Conservation (phyloP, 768 basidiomycete genomes). For the Lactarius sp. region DNA sequence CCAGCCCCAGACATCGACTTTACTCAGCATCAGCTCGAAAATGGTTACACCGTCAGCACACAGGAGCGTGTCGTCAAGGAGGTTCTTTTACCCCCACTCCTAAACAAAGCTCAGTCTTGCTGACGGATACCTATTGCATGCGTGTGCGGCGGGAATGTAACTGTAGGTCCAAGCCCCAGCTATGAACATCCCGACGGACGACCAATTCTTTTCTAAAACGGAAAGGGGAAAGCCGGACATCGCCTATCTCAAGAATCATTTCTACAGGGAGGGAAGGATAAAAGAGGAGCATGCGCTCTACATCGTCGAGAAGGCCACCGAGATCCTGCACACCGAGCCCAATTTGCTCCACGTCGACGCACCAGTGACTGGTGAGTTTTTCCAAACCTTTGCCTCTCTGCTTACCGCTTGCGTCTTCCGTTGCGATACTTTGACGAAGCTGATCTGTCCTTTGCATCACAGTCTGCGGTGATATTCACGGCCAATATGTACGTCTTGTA, state of each 20-base stretch:
- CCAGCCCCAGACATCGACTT: slow-evolving; percentile 71
- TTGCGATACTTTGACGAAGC: slow-evolving; percentile 18
- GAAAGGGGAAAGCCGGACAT: slow-evolving; percentile 92
- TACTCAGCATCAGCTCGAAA: slow-evolving; percentile 88
- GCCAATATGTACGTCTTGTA: slow-evolving; percentile 81
- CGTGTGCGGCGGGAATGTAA: slow-evolving; percentile 5
- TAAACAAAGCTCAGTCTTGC: background rate
- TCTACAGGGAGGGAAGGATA: slow-evolving; percentile 91
- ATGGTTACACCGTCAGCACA: slow-evolving; percentile 86
- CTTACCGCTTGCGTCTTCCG: slow-evolving; percentile 25
- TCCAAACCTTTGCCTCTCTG: slow-evolving; percentile 1
- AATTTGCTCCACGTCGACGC: slow-evolving; percentile 95
- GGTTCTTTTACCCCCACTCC: slow-evolving; percentile 41
- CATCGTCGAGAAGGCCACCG: slow-evolving; percentile 86
- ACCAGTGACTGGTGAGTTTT: slow-evolving; percentile 82
- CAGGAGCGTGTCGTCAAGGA: slow-evolving; percentile 96
- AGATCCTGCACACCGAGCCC: slow-evolving; percentile 75
- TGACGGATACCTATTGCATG: background rate
- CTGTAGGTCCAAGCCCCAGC: slow-evolving; percentile 94
- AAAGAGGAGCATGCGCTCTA: slow-evolving; percentile 94
- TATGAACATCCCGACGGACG: slow-evolving; percentile 84
- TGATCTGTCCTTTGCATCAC: slow-evolving; percentile 30
- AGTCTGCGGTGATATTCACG: slow-evolving; percentile 93
- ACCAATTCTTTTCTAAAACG: slow-evolving; percentile 84
- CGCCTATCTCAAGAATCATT: slow-evolving; percentile 97